A percentile compares a stretch with the other conserved stretches of the same genome.
Conservation (phyloP, 2,329 filamentous ascomycete species). For the Penicillium digitatum region DNA sequence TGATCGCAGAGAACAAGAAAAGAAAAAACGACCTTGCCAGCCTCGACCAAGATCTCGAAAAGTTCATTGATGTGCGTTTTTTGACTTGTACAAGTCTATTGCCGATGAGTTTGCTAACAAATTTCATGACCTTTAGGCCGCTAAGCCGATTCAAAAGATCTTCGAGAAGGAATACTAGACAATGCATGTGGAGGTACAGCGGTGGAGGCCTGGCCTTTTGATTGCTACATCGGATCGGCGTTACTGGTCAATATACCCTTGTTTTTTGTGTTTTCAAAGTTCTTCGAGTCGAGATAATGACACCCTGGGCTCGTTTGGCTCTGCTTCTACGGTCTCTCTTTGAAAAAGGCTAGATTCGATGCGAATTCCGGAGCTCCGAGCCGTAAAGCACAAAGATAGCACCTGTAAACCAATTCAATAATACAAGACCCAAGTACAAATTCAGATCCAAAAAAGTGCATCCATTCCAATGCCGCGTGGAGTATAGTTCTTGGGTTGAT, state of each 20-base stretch:
- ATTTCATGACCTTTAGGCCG: slow-evolving; percentile 54
- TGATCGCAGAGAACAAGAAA: slow-evolving; percentile 78
- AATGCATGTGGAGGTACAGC: slow-evolving; percentile 4
- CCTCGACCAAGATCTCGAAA: slow-evolving; percentile 86
- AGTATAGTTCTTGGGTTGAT: not conserved
- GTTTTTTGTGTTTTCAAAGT: slow-evolving; percentile 11
- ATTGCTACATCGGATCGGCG: slow-evolving; percentile 21
- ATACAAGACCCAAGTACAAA: not conserved
- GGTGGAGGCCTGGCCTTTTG: slow-evolving; percentile 6
- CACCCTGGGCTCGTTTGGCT: not conserved
- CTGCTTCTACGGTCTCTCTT: not conserved
- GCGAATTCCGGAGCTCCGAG: not conserved
- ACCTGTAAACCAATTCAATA: not conserved
- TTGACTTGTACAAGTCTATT: not conserved
- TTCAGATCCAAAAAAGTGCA: not conserved
- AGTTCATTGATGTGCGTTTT: slow-evolving; percentile 75
- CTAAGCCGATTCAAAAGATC: slow-evolving; percentile 80
- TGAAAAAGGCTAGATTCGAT: not conserved
- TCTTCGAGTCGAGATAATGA: not conserved
- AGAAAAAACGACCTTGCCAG: slow-evolving; percentile 89
- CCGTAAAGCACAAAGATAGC: not conserved
- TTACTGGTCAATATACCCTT: slow-evolving; percentile 28
- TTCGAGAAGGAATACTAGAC: slow-evolving; percentile 67
- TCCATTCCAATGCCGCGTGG: not conserved
- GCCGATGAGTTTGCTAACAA: slow-evolving; percentile 8